phyloP scores from a whole-genome alignment of 192 early-diverging fungal genomes.

The Coemansia sp. region DNA sequence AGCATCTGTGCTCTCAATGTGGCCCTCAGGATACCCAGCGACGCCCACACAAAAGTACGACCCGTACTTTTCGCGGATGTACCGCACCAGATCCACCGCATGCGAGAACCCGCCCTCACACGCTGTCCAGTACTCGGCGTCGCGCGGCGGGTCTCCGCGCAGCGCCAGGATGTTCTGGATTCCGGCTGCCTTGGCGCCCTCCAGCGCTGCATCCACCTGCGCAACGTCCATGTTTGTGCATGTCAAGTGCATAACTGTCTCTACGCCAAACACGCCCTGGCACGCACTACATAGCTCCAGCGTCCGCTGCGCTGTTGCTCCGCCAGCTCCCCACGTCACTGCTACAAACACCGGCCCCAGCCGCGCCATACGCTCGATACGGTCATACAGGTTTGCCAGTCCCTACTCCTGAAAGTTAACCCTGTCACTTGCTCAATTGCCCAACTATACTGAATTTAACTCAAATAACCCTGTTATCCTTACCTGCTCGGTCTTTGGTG shows the following conservation, averaged over 20 bases:
- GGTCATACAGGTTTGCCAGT: constrained; percentile 87
- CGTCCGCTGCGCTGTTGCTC: constrained; percentile 84
- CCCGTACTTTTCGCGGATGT: constrained; percentile 82
- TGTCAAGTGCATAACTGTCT: constrained; percentile 94
- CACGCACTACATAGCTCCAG: constrained; percentile 81
- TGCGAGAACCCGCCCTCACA: constrained; percentile 71
- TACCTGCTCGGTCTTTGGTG: constrained; percentile 92
- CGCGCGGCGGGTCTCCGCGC: constrained; percentile 89
- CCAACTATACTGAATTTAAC: neutral
- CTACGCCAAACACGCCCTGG: constrained; percentile 88
- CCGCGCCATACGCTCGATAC: constrained; percentile 92
- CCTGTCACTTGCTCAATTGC: neutral
- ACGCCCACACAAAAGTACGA: constrained; percentile 97
- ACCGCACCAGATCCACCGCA: constrained; percentile 85
- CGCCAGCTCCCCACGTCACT: constrained; percentile 98
- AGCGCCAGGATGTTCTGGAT: constrained; percentile 95
- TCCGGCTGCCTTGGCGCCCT: constrained; percentile 79
- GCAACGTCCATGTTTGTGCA: constrained; percentile 96
- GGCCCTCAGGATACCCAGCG: constrained; percentile 87
- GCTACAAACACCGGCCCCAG: constrained; percentile 92
- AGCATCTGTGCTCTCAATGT: constrained; percentile 57
- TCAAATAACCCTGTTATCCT: neutral
- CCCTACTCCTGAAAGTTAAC: constrained; percentile 56
- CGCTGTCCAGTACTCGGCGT: constrained; percentile 74
- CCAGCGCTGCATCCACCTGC: constrained; percentile 81